Conservation (phyloP, 2,329 filamentous ascomycete genomes). For the Cladosporium sp. region DNA sequence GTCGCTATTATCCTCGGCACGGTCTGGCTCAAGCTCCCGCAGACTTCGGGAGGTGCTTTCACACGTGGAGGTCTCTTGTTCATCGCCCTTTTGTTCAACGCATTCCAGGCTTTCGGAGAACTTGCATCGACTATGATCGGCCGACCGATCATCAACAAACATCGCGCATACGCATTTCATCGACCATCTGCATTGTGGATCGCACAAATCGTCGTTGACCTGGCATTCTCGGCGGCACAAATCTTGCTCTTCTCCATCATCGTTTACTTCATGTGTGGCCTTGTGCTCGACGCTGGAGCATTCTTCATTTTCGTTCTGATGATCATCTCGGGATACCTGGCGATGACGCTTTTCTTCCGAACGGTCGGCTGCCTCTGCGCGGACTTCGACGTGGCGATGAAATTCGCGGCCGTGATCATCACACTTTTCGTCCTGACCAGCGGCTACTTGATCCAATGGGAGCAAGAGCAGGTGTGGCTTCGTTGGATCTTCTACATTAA, state of each 20-base stretch:
- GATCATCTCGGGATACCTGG: conserved; percentile 33
- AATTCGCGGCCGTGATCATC: conserved; percentile 69
- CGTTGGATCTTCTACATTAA: conserved; percentile 78
- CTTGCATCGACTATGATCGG: conserved; percentile 69
- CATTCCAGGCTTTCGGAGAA: conserved; percentile 80
- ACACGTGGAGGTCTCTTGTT: conserved; percentile 77
- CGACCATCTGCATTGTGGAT: conserved; percentile 77
- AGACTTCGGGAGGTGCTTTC: conserved; percentile 63
- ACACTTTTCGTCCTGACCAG: conserved; percentile 75
- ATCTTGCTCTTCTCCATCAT: conserved; percentile 68
- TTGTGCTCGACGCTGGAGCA: conserved; percentile 62
- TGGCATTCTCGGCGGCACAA: conserved; percentile 61
- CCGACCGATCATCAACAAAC: conserved; percentile 73
- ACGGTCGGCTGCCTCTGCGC: conserved; percentile 69
- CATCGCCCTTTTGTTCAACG: conserved; percentile 73
- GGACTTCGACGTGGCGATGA: conserved; percentile 80
- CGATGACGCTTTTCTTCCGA: conserved; percentile 72
- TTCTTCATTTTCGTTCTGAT: conserved; percentile 70
- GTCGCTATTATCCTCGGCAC: conserved; percentile 75
- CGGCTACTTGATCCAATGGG: conserved; percentile 78
- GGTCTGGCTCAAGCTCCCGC: conserved; percentile 65
- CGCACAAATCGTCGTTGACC: conserved; percentile 72
- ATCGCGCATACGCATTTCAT: conserved; percentile 76
- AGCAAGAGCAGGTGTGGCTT: conserved; percentile 66
- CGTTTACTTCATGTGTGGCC: conserved; percentile 71